Conservation (phyloP, 257 asterid genomes). For the Ehretia macrophylla region DNA sequence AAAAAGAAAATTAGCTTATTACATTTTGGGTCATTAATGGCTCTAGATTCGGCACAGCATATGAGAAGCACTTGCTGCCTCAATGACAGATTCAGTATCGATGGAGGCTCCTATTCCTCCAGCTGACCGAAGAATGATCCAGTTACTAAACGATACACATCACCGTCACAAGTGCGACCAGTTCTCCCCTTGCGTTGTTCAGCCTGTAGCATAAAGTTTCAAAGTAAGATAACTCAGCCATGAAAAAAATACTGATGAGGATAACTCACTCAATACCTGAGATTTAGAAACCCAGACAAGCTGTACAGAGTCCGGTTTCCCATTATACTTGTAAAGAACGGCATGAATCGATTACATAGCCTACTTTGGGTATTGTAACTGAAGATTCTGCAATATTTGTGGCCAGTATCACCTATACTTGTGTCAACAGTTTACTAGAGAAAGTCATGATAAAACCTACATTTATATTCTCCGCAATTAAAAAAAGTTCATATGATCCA, state of each 20-base stretch:
- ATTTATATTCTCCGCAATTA: no score
- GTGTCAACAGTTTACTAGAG: background rate
- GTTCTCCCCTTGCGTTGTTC: constrained; percentile 96
- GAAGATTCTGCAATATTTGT: constrained; percentile 99
- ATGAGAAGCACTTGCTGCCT: constrained; percentile 77
- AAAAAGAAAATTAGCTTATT: constrained; percentile 17
- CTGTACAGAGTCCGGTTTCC: constrained; percentile 69
- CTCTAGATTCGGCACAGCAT: constrained; percentile 85
- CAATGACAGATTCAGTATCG: constrained; percentile 69
- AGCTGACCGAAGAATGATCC: constrained; percentile 64
- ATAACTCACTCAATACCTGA: constrained; percentile 51
- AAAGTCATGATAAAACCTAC: no score
- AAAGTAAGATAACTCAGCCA: constrained; percentile 10
- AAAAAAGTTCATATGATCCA: no score
- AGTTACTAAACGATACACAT: constrained; percentile 78
- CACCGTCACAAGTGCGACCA: constrained; percentile 94
- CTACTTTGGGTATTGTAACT: constrained; percentile 93
- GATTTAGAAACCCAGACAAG: constrained; percentile 97
- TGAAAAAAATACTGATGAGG: constrained; percentile 4
- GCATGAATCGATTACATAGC: constrained; percentile 93
- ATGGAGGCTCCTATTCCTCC: constrained; percentile 78
- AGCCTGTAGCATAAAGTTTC: constrained; percentile 49
- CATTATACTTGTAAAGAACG: constrained; percentile 88
- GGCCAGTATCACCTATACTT: constrained; percentile 78
- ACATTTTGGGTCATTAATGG: constrained; percentile 94